Evolutionary conservation across 306 rosid genomes (phyloP).

Genomic region (Notholithocarpus densiflorus): DNA sequence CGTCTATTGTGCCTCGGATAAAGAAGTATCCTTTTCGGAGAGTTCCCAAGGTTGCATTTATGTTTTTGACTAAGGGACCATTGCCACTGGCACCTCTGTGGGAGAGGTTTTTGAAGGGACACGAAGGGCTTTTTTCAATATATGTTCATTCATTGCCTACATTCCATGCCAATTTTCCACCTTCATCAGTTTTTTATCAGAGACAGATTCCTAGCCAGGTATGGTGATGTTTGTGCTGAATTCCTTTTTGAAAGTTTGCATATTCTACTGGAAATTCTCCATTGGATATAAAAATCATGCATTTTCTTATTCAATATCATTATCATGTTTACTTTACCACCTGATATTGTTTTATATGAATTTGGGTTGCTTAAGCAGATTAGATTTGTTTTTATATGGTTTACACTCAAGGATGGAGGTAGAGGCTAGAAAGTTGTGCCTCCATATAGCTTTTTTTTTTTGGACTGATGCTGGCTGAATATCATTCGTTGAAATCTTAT

Average conservation of each 20-base stretch:
- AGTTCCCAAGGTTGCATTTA: conserved; percentile 87
- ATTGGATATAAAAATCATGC: neutral
- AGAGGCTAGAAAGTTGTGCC: too few species aligned
- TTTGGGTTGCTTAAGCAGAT: too few species aligned
- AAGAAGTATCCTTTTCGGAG: conserved; percentile 63
- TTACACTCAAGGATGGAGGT: too few species aligned
- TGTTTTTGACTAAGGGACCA: conserved; percentile 95
- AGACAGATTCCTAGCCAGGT: conserved; percentile 97
- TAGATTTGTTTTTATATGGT: too few species aligned
- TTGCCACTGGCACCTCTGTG: conserved; percentile 89
- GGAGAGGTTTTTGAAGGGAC: conserved; percentile 92
- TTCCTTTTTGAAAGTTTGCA: conserved; percentile 4
- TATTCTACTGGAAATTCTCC: conserved; percentile 11
- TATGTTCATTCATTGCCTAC: conserved; percentile 88
- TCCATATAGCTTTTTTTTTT: too few species aligned
- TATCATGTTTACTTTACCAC: too few species aligned
- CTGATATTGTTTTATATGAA: too few species aligned
- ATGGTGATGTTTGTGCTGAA: conserved; percentile 17
- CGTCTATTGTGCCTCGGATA: conserved; percentile 64
- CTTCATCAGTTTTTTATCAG: conserved; percentile 60
- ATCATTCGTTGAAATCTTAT: neutral
- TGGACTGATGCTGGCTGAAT: neutral
- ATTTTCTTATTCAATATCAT: neutral
- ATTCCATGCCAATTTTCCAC: conserved; percentile 49
- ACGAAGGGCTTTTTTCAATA: conserved; percentile 53